Evolutionary conservation across 495 filamentous ascomycete species (phyloP), one percentile per base, ranked within the genome.

Genomic region (Parathielavia appendiculata): DNA sequence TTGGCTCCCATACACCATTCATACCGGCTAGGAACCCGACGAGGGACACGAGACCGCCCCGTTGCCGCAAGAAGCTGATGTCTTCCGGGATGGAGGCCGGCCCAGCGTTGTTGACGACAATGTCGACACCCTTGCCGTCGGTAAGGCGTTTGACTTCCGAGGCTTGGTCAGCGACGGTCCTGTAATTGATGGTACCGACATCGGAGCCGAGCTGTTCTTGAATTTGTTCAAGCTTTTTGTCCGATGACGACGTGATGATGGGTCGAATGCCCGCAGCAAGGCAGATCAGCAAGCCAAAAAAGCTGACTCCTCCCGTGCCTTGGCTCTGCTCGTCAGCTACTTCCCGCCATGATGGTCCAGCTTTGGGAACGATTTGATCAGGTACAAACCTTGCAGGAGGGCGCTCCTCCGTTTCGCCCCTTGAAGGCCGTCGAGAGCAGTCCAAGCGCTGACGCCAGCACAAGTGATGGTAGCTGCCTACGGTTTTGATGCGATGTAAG

Each of bases 171-270:
- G 60, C 20, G 43, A 47, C 23, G 2, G 55, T 60, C 41, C 51
- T 57, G 51, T 71, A 69, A 50, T 69, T 69, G 45, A 69, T 61
- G 14, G 43, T 61, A 19, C 32, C 44, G 46, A 19, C 36, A 5
- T 12, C 41, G 1, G 57, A 39, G 10, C 63, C 52, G 17, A 68
- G 59, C 22, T 63, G n/a, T n/a, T n/a, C 48, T 22, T 51, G 51
- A n/a, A 67, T 14, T 4, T 43, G 39, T 19, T 44, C 52, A 3
- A 54, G 52, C 22, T 60, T 69, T 17, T 54, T 50, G 30, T 72
- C 66, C 0, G 66, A 68, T n/a, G 65, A 68, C 1, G 69, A 71
- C 0, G 66, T 70, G 53, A 73, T 69, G 53, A 72, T 73, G 16
- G 52, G 52, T 19, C 9, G 52, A 17, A 54, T 35, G 12, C 52